phyloP scores from a whole-genome alignment of 164 flowering plant genomes.

The Vitis rupestris region DNA sequence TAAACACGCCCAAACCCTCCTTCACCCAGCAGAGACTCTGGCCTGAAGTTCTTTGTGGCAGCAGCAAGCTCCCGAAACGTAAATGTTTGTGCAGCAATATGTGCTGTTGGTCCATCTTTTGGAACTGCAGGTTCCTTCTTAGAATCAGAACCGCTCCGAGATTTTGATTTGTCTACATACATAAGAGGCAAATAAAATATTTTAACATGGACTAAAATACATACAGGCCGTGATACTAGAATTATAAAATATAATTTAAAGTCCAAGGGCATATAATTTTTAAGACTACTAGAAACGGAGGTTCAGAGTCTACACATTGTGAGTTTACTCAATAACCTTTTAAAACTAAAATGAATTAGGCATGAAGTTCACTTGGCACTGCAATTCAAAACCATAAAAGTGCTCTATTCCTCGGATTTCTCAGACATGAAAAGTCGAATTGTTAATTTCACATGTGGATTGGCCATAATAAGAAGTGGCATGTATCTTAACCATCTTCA shows the following conservation, averaged over 20 bases:
- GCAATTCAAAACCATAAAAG: too few species aligned
- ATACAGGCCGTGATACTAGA: background rate
- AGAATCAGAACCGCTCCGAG: slow-evolving; percentile 46
- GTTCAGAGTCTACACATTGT: too few species aligned
- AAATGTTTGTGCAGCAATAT: slow-evolving; percentile 84
- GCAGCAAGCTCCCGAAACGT: slow-evolving; percentile 83
- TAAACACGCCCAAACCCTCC: slow-evolving; percentile 95
- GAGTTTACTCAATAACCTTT: too few species aligned
- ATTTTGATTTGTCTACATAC: slow-evolving; percentile 56
- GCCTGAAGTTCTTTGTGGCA: slow-evolving; percentile 78
- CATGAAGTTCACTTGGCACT: too few species aligned
- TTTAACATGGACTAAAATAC: background rate
- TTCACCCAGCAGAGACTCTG: slow-evolving; percentile 79
- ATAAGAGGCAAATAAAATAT: background rate
- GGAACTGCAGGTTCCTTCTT: slow-evolving; percentile 56
- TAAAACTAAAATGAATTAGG: too few species aligned
- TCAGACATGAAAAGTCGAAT: too few species aligned
- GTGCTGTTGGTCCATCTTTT: slow-evolving; percentile 56
- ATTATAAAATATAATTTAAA: background rate
- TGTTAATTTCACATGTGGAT: too few species aligned
- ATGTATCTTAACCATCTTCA: too few species aligned
- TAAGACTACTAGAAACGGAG: too few species aligned
- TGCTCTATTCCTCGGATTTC: too few species aligned
- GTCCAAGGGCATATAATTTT: too few species aligned
- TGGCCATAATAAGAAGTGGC: too few species aligned